Base-by-base conservation (phyloP, 768 basidiomycete genomes). In the Tulasnella sp. region DNA sequence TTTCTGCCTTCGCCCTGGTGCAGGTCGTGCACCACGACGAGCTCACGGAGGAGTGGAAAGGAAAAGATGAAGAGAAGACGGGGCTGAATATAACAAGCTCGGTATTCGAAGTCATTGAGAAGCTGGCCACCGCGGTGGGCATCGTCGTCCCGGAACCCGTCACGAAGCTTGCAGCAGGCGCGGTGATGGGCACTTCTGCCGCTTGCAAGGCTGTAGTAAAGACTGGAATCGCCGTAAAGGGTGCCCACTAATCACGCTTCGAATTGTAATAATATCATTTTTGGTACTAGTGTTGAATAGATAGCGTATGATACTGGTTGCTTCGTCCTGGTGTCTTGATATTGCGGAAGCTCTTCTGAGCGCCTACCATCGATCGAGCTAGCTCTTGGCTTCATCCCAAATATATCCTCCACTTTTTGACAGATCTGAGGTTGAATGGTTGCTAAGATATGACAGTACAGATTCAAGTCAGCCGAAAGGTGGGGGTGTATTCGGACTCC, bases 11-110 rank as follows among this genome's bases (percentile, higher is more conserved):
- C 21, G 19, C 36, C 2, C 71, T 72, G 7, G 71, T 31, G 14
- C 71, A 72, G 34, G 71, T 72, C 16, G 71, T 72, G 19, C 71
- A 72, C 40, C 71, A 72, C 71, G 34, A 72, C 19, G 19, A 72
- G 71, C 71, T 72, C 40, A 72, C 71, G 71, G 71, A 31, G 24
- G 18, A 72, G 7, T 72, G 34, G 34, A 40, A 36, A 36, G 71
- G 71, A 19, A n/a, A 27, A 72, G 40, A 72, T 24, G 71, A 72
- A 3, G 71, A 36, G n/a, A 40, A 36, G 19, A 72, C 71, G 71
- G 27, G 19, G 71, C 71, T 72, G 24, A 72, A 72, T 40, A 72
- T 72, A 34, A 34, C 71, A 72, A 31, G 27, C 71, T 72, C 71
- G 34, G 71, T 72, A 7, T 72, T 36, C 71, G 71, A 36, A 36